Evolutionary conservation across 2,329 filamentous ascomycete species (phyloP).

Genomic region (Aspergillus pseudonomiae): DNA sequence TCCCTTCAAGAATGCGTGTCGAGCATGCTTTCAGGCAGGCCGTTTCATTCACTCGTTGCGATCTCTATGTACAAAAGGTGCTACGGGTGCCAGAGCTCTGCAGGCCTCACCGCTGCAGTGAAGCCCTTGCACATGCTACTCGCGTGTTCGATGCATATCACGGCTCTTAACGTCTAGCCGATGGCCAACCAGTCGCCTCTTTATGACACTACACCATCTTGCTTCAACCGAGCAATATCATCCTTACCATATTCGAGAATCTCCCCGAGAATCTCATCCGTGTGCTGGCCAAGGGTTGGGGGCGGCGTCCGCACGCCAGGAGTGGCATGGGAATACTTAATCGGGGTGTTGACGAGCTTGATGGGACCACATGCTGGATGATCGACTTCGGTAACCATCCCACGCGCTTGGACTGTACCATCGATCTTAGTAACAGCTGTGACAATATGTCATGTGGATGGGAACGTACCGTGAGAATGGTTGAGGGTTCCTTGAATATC

Average conservation of each 20-base stretch:
- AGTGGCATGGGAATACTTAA: constrained; percentile 86
- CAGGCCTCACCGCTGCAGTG: not conserved
- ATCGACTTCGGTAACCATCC: constrained; percentile 88
- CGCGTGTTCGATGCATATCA: not conserved
- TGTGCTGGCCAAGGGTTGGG: constrained; percentile 85
- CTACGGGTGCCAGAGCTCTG: not conserved
- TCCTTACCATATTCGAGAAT: constrained; percentile 63
- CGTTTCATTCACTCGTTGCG: not conserved
- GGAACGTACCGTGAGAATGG: constrained; percentile 73
- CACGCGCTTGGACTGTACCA: constrained; percentile 64
- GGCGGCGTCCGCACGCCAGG: constrained; percentile 77
- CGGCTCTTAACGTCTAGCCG: not conserved
- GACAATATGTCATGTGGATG: not conserved
- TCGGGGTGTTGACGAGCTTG: constrained; percentile 88
- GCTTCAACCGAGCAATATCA: constrained; percentile 65
- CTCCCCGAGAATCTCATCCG: constrained; percentile 70
- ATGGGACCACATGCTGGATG: constrained; percentile 82
- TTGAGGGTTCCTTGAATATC: constrained; percentile 83
- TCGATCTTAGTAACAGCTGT: not conserved
- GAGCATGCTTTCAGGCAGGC: not conserved
- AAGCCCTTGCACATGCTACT: not conserved
- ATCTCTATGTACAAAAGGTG: not conserved
- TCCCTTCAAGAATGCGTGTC: not conserved
- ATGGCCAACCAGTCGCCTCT: not conserved
- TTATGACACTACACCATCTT: constrained; percentile 67